A percentile compares a stretch with the other conserved stretches of the same genome.
These are phyloP conservation scores for Microascus cirrosus DNA, from an alignment of 2,329 filamentous ascomycete species.

Conservation along the genomic window DNA sequence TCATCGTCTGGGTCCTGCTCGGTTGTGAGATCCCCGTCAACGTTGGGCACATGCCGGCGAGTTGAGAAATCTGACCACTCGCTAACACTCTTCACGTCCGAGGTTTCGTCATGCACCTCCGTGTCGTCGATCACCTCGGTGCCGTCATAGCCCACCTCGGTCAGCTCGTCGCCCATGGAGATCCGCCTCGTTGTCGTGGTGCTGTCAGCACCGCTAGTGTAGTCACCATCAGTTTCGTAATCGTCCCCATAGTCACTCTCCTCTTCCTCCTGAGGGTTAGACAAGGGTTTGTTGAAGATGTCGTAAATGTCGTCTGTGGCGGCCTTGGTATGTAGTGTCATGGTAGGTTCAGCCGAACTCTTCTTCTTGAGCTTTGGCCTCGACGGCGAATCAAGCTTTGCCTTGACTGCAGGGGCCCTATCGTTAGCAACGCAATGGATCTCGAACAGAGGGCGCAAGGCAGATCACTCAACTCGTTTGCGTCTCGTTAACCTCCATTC, in stretches of 20 bases:
- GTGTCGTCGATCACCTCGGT: background rate
- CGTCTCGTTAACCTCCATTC: conserved; percentile 79
- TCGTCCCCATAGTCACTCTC: conserved; percentile 51
- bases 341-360: conserved; percentile 65
- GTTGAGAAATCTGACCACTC: conserved; percentile 86
- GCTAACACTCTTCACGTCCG: conserved; percentile 54
- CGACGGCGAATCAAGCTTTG: conserved; percentile 82
- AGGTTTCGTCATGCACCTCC: conserved; percentile 28
- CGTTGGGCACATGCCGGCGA: conserved; percentile 54
- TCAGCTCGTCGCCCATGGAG: conserved; percentile 22
- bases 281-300: conserved; percentile 76
- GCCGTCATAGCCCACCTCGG: conserved; percentile 2
- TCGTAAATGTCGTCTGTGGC: conserved; percentile 97
- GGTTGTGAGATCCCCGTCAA: conserved; percentile 18
- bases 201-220: conserved; percentile 78
- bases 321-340: conserved; percentile 92
- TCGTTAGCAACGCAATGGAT: conserved; percentile 15
- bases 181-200: conserved; percentile 66
- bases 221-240: conserved; percentile 63
- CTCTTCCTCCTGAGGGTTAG: conserved; percentile 17
- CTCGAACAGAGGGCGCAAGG: too few relatives aligned
- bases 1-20: conserved; percentile 19
- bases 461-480: conserved; percentile 65
- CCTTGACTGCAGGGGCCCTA: conserved; percentile 55
- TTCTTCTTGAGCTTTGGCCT: conserved; percentile 76